A percentile compares a stretch with the other conserved stretches of the same genome.
Conservation (phyloP, 2,329 filamentous ascomycete species). For the Microcyclosporella mali region DNA sequence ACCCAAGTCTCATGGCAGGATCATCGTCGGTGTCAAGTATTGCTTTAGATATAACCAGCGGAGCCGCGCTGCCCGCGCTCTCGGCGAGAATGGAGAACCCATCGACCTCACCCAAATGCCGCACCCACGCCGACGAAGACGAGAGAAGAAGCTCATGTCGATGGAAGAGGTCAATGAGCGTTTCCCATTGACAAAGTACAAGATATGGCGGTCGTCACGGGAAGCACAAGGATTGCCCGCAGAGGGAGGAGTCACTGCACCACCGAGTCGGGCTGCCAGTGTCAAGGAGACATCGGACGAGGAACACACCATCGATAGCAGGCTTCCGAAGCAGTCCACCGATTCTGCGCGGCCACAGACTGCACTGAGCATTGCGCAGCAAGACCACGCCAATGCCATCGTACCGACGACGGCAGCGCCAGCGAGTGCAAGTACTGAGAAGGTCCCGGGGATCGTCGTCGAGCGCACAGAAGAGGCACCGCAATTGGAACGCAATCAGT, state of each 20-base stretch:
- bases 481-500: conserved; percentile 25
- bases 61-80: conserved; percentile 68
- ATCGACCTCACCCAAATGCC: conserved; percentile 85
- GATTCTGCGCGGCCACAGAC: conserved; percentile 30
- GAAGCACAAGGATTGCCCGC: conserved; percentile 78
- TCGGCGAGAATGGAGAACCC: conserved; percentile 72
- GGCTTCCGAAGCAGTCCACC: conserved; percentile 27
- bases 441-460: conserved; percentile 30
- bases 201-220: conserved; percentile 80
- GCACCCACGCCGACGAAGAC: conserved; percentile 67
- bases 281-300: conserved; percentile 49
- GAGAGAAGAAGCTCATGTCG: conserved; percentile 97
- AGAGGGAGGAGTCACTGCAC: conserved; percentile 72
- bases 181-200: conserved; percentile 94
- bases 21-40: conserved; percentile 98
- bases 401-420: conserved; percentile 19
- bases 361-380: conserved; percentile 36
- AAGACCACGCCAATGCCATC: conserved; percentile 43
- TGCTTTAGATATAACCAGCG: conserved; percentile 98
- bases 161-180: conserved; percentile 99
- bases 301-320: conserved; percentile 38
- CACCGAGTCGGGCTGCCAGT: conserved; percentile 67
- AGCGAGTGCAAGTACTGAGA: conserved; percentile 22
- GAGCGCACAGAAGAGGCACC: conserved; percentile 25
- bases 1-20: conserved; percentile 53